These are phyloP conservation scores for Beta lomatogona DNA, from an alignment of 179 eudicot species.

Conservation along the genomic window DNA sequence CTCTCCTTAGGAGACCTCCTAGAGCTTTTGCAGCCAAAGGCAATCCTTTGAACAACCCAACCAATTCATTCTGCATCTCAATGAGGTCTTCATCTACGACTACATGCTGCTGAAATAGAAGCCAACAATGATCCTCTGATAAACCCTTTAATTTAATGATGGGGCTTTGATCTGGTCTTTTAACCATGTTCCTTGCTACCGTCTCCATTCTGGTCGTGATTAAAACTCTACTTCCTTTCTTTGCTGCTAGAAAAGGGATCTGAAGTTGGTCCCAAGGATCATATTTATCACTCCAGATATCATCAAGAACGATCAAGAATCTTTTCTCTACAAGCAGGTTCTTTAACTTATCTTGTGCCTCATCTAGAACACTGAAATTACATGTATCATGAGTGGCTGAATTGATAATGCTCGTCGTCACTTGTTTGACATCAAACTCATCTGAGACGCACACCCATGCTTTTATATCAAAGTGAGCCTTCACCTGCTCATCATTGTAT, in stretches of 20 bases:
- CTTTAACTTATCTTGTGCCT: slow-evolving; percentile 5
- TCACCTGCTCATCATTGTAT: slow-evolving; percentile 1
- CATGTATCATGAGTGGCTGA: background rate
- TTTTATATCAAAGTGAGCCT: background rate
- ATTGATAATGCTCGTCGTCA: background rate
- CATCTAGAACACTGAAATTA: background rate
- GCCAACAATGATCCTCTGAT: slow-evolving; percentile 9
- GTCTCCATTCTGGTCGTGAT: slow-evolving; percentile 9
- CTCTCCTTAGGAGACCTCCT: slow-evolving; percentile 27
- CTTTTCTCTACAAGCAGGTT: background rate
- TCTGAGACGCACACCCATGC: slow-evolving; percentile 17
- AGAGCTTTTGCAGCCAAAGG: slow-evolving; percentile 31
- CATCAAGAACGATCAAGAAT: slow-evolving; percentile 23
- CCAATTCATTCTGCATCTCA: background rate
- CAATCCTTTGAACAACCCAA: slow-evolving; percentile 1
- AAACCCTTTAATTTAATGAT: background rate
- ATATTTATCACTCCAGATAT: slow-evolving; percentile 13
- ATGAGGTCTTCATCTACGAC: background rate
- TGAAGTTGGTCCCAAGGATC: slow-evolving; percentile 12
- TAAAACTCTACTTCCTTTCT: slow-evolving; percentile 10
- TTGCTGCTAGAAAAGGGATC: slow-evolving; percentile 1
- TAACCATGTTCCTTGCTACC: slow-evolving; percentile 12
- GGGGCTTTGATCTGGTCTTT: background rate
- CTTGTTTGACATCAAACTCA: slow-evolving; percentile 13
- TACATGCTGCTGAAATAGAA: background rate